Evolutionary conservation across 163 green algal genomes (phyloP), one percentile per base, ranked within the genome.

Genomic region (Coccomyxa subellipsoidea): DNA sequence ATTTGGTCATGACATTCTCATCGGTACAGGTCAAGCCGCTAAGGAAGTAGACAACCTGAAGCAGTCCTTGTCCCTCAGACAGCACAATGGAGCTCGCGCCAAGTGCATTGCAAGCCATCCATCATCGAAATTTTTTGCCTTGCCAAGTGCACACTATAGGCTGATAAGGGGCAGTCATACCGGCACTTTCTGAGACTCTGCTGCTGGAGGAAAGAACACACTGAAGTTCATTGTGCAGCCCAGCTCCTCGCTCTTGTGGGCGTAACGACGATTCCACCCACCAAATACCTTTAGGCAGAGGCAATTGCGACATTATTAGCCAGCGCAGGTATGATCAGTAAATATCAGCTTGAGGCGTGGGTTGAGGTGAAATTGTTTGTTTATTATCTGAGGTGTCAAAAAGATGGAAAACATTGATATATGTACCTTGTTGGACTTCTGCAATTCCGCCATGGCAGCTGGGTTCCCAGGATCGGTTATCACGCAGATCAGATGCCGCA

Each of bases 21-120:
- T 99, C 96, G 0, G 92, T 98, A 92, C 97, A 99, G 6, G 97
- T 99, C 6, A 99, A 92, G 0, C 97, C 97, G 27, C 82, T 92
- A 0, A 99, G 91, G 83, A 92, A 99, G 85, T 95, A 97, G 18
- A 99, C 69, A 15, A 98, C 90, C 72, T 94, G 93, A 69, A 89
- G 12, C 23, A 23, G 69, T 39, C 69, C 27, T n/a, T n/a, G n/a
- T n/a, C n/a, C n/a, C n/a, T n/a, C n/a, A n/a, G n/a, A n/a, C n/a
- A n/a, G n/a, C n/a, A n/a, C n/a, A n/a, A n/a, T n/a, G n/a, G n/a
- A n/a, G n/a, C n/a, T n/a, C n/a, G n/a, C n/a, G n/a, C n/a, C n/a
- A n/a, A n/a, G n/a, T n/a, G n/a, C n/a, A n/a, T n/a, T n/a, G n/a
- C n/a, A n/a, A n/a, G n/a, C n/a, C n/a, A n/a, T n/a, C n/a, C n/a